A percentile compares a stretch with the other conserved stretches of the same genome.
Conservation (phyloP, 805 yeast species). For the Cyberlindnera americana region DNA sequence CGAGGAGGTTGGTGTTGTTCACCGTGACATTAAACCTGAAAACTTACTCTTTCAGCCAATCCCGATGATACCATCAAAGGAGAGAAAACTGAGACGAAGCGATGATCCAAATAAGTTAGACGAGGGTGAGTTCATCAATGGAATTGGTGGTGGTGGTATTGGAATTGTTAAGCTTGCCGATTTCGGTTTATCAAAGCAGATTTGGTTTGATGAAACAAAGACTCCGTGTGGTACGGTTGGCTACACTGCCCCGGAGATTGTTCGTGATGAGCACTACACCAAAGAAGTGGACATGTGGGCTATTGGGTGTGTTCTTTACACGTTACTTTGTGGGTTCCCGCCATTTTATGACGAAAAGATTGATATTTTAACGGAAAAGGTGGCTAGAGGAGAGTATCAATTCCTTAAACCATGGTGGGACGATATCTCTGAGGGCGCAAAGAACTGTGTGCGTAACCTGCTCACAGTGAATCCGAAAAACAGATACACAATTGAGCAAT, state of each 20-base stretch:
- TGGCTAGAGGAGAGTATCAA: slow-evolving; percentile 67
- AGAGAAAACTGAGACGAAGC: slow-evolving; percentile 36
- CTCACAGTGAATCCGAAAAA: slow-evolving; percentile 66
- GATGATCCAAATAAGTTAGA: slow-evolving; percentile 75
- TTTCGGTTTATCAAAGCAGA: slow-evolving; percentile 89
- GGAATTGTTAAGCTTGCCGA: slow-evolving; percentile 91
- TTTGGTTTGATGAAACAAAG: slow-evolving; percentile 75
- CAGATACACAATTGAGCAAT: slow-evolving; percentile 65
- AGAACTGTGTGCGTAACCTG: slow-evolving; percentile 60
- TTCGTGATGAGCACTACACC: slow-evolving; percentile 86
- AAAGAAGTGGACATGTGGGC: slow-evolving; percentile 99
- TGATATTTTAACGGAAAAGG: slow-evolving; percentile 64
- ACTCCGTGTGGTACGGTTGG: slow-evolving; percentile 99
- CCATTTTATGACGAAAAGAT: slow-evolving; percentile 69
- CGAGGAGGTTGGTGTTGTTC: slow-evolving; percentile 72
- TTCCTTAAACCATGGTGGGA: slow-evolving; percentile 88
- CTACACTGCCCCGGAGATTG: slow-evolving; percentile 97
- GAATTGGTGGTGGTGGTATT: slow-evolving; percentile 89
- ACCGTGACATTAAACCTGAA: slow-evolving; percentile 82
- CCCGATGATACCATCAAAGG: slow-evolving; percentile 39
- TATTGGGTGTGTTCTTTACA: slow-evolving; percentile 91
- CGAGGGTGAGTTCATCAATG: slow-evolving; percentile 80
- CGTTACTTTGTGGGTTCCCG: slow-evolving; percentile 90
- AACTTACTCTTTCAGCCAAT: slow-evolving; percentile 65
- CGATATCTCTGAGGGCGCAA: slow-evolving; percentile 69